Base-by-base conservation (phyloP, 2,329 filamentous ascomycete species). In the Kalaharituber pfeilii region DNA sequence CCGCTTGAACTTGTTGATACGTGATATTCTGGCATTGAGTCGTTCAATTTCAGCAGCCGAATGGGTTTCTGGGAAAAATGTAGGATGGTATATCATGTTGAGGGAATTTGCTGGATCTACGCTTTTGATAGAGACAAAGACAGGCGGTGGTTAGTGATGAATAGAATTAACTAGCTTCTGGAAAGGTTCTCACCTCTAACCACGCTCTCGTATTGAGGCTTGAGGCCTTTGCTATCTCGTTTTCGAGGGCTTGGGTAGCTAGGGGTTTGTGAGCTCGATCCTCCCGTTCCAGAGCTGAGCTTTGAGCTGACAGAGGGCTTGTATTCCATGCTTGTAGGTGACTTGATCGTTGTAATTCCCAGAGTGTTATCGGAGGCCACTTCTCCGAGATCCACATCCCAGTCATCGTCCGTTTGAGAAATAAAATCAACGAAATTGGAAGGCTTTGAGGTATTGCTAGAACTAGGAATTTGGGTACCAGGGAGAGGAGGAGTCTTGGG, bases 1-100 rank as follows among this genome's bases (percentile, higher is more conserved):
- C 63, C 83, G 84, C 69, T 98, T 98, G 72, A 98, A 98, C 67
- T 96, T 96, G 71, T 98, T 95, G 67, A 98, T 98, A 59, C 91
- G 81, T 5, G 85, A 84, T 63, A 94, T 91, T 57, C 86, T 80
- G 45, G 88, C 84, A 54, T 84, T 88, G 66, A 94, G 81, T 11
- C 81, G 82, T 65, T 96, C 89, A 18, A 82, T 73, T 66, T 96
- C 1, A 81, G 75, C 0, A 80, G 77, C 58, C 20, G 61, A 63
- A 50, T 64, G 62, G 2, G 88, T 86, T 65, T 83, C 82, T 25
- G 76, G 70, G 9, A 86, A 79, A 47, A 84, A 73, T 0, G 84
- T 72, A 5, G 87, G 81, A 68, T 98, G 88, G 63, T 84, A 84
- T 63, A 98, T 96, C 6, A 98, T 78, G 67, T 98, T 89, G 45